These are phyloP conservation scores for Sequoia sempervirens DNA, from an alignment of 75 land plant species.

Conservation along the genomic window DNA sequence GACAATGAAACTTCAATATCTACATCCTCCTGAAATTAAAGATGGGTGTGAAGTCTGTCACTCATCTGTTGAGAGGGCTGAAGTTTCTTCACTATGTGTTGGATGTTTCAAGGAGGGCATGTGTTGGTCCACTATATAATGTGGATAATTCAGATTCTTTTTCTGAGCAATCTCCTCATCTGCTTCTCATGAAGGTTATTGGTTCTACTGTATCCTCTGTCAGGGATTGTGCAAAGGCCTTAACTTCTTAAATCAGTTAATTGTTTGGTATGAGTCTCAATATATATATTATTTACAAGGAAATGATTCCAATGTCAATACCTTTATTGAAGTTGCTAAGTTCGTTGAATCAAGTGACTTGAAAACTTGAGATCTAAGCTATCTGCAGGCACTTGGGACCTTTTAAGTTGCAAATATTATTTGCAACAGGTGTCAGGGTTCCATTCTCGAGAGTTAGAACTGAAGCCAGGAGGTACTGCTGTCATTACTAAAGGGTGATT, in stretches of 20 bases:
- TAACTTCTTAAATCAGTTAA: slow-evolving; percentile 22
- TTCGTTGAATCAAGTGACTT: slow-evolving; percentile 65
- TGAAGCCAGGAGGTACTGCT: too few relatives aligned
- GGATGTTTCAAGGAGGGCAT: slow-evolving; percentile 58
- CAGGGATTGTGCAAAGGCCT: slow-evolving; percentile 46
- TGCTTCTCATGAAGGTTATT: slow-evolving; percentile 42
- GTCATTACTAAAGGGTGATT: too few relatives aligned
- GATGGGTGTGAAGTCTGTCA: slow-evolving; percentile 94
- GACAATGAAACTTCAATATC: slow-evolving; percentile 49
- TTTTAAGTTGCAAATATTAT: slow-evolving; percentile 1
- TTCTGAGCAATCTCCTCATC: slow-evolving; percentile 15
- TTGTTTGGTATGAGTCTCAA: slow-evolving; percentile 31
- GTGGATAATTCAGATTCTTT: slow-evolving; percentile 7
- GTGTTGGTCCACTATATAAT: slow-evolving; percentile 65
- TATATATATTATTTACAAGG: slow-evolving; percentile 18
- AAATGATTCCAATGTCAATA: slow-evolving; percentile 25
- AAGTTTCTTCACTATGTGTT: slow-evolving; percentile 77
- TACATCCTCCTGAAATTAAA: slow-evolving; percentile 84
- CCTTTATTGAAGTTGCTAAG: slow-evolving; percentile 46
- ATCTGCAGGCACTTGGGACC: slow-evolving; percentile 21
- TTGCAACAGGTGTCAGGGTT: slow-evolving; percentile 34
- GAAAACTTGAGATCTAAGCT: slow-evolving; percentile 28
- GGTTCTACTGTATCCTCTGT: slow-evolving; percentile 34
- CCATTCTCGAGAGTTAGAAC: too few relatives aligned
- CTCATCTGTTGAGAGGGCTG: slow-evolving; percentile 82